Conservation (phyloP, 140 eudicot genomes). For the Senecio squalidus region DNA sequence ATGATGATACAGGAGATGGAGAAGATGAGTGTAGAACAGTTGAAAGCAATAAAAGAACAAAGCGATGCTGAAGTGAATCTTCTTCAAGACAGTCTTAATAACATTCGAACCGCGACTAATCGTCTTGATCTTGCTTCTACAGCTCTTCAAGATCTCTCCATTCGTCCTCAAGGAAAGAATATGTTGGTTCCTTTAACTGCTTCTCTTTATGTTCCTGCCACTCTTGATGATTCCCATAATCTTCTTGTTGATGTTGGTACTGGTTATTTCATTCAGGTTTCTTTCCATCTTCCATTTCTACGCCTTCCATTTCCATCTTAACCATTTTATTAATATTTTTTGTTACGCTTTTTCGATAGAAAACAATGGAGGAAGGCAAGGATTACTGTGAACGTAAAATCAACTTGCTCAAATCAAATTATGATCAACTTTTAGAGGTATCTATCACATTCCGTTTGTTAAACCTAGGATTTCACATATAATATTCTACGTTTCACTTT, state of each 20-base stretch:
- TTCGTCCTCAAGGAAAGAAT: slow-evolving; percentile 87
- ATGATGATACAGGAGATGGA: slow-evolving; percentile 54
- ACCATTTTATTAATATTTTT: neutral
- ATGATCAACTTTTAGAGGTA: slow-evolving; percentile 98
- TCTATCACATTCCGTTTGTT: too few species aligned
- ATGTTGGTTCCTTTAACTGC: slow-evolving; percentile 95
- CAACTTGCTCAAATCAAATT: slow-evolving; percentile 82
- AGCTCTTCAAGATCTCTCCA: slow-evolving; percentile 86
- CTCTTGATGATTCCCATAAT: slow-evolving; percentile 75
- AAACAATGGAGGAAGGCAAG: slow-evolving; percentile 94
- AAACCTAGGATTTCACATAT: too few species aligned
- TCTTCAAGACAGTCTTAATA: slow-evolving; percentile 91
- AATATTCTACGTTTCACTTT: too few species aligned
- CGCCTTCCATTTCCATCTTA: neutral
- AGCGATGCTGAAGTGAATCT: slow-evolving; percentile 79
- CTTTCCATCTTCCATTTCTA: neutral
- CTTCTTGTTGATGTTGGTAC: slow-evolving; percentile 98
- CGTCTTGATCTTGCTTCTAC: slow-evolving; percentile 84
- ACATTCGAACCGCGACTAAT: slow-evolving; percentile 83
- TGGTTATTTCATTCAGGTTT: slow-evolving; percentile 94
- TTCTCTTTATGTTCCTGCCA: slow-evolving; percentile 88
- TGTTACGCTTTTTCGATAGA: slow-evolving; percentile 32
- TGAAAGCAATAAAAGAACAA: slow-evolving; percentile 79
- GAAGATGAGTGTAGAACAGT: slow-evolving; percentile 77
- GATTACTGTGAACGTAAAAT: slow-evolving; percentile 93